These are phyloP conservation scores for Uronychia setigera DNA, from an alignment of 73 alveolate genomes.

Conservation along the genomic window DNA sequence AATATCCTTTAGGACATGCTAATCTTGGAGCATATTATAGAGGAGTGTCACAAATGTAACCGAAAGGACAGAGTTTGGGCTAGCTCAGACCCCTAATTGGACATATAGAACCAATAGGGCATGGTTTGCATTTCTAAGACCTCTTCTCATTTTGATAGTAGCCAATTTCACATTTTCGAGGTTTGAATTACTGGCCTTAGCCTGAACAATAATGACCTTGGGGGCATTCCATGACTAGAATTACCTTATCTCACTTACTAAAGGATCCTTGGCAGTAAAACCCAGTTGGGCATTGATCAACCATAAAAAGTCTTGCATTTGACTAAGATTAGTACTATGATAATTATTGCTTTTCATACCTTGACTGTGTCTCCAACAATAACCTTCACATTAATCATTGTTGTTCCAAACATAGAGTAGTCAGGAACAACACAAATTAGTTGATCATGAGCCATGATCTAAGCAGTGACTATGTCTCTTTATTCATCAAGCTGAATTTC, in stretches of 20 bases:
- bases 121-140: constrained; percentile 31
- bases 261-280: constrained; percentile 15
- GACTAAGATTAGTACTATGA: neutral
- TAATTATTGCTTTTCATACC: neutral
- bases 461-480: constrained; percentile 32
- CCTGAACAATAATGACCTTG: constrained; percentile 63
- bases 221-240: constrained; percentile 31
- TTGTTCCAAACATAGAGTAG: constrained; percentile 31
- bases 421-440: constrained; percentile 48
- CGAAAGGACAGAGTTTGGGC: constrained; percentile 40
- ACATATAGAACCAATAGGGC: constrained; percentile 57
- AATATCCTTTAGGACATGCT: constrained; percentile 53
- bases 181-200: neutral
- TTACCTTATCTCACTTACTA: neutral
- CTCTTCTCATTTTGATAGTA: constrained; percentile 32
- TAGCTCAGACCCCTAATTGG: constrained; percentile 44
- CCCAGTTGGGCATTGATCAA: constrained; percentile 64
- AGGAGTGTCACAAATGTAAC: constrained; percentile 15
- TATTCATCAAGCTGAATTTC: constrained; percentile 1
- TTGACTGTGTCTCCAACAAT: constrained; percentile 1
- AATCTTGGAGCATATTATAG: constrained; percentile 13
- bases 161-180: constrained; percentile 54
- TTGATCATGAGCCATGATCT: constrained; percentile 6
- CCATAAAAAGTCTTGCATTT: neutral
- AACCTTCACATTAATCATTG: constrained; percentile 31